A percentile compares a stretch with the other conserved stretches of the same genome.
Evolutionary conservation across 352 stramenopile genomes (phyloP).

Genomic region (Phytophthora cryptogea): DNA sequence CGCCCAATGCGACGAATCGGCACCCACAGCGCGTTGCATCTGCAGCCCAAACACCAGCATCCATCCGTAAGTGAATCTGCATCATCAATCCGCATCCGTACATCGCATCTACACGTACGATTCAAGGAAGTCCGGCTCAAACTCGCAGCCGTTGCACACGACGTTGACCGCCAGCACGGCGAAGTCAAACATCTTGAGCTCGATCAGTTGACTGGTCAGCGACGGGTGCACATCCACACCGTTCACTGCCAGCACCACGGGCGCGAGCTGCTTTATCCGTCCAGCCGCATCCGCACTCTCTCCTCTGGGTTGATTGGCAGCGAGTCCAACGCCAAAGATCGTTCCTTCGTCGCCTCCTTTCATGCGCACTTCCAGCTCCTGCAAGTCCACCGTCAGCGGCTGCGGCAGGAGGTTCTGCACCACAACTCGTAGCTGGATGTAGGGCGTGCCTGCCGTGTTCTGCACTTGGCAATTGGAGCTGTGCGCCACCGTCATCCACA

Average conservation of each 20-base stretch:
- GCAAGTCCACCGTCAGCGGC: slow-evolving; percentile 59
- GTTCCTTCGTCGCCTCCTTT: slow-evolving; percentile 62
- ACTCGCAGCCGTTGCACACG: slow-evolving; percentile 68
- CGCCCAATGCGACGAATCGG: slow-evolving; percentile 59
- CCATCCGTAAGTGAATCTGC: no score
- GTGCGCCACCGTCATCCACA: slow-evolving; percentile 77
- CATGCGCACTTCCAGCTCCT: slow-evolving; percentile 69
- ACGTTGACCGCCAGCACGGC: slow-evolving; percentile 65
- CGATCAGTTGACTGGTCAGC: slow-evolving; percentile 36
- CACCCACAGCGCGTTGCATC: slow-evolving; percentile 65
- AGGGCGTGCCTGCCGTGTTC: slow-evolving; percentile 29
- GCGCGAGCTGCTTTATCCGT: slow-evolving; percentile 35
- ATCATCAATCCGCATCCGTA: no score
- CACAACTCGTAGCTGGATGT: slow-evolving; percentile 70
- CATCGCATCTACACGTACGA: slow-evolving; percentile 11
- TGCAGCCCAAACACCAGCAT: background rate
- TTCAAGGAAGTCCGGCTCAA: slow-evolving; percentile 80
- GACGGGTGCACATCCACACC: slow-evolving; percentile 40
- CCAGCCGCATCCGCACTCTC: slow-evolving; percentile 3
- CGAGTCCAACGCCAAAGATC: slow-evolving; percentile 40
- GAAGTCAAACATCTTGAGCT: slow-evolving; percentile 72
- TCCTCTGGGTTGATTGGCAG: slow-evolving; percentile 12
- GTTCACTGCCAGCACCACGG: slow-evolving; percentile 60
- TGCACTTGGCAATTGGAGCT: slow-evolving; percentile 67
- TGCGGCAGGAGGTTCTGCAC: slow-evolving; percentile 70